phyloP scores from a whole-genome alignment of 2,329 filamentous ascomycete genomes.

The Aspergillus sp. region DNA sequence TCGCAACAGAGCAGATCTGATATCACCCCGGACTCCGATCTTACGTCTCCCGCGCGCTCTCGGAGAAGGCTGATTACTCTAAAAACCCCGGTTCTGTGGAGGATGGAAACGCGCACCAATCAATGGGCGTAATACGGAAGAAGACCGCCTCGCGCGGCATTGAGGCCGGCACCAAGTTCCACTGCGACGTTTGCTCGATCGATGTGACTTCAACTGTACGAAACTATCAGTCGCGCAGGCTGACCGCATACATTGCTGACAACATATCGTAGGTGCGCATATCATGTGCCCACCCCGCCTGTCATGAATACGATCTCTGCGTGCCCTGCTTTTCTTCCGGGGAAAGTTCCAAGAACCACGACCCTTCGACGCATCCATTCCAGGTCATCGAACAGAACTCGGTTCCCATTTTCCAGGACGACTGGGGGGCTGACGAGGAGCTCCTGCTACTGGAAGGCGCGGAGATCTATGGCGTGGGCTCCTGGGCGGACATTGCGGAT shows the following conservation, averaged over 20 bases:
- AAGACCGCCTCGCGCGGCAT: conserved; percentile 79
- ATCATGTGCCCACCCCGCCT: conserved; percentile 71
- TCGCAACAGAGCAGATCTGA: conserved; percentile 2
- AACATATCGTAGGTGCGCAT: conserved; percentile 67
- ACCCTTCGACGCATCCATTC: conserved; percentile 76
- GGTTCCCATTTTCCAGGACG: conserved; percentile 86
- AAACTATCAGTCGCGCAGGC: not conserved
- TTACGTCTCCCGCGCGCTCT: too few species aligned
- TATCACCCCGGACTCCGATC: not conserved
- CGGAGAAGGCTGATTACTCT: conserved; percentile 22
- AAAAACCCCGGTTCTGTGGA: conserved; percentile 26
- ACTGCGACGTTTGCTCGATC: conserved; percentile 92
- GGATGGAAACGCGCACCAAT: conserved; percentile 30
- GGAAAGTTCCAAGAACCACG: conserved; percentile 69
- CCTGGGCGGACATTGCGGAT: conserved; percentile 95
- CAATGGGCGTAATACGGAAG: conserved; percentile 92
- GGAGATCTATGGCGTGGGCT: conserved; percentile 91
- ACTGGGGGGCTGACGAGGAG: conserved; percentile 97
- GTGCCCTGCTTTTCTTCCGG: conserved; percentile 88
- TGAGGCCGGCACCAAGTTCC: conserved; percentile 86
- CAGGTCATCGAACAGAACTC: conserved; percentile 97
- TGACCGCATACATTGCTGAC: conserved; percentile 2
- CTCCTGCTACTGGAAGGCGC: conserved; percentile 85
- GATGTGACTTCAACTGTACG: conserved; percentile 94
- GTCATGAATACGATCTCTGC: conserved; percentile 92